phyloP scores from a whole-genome alignment of 345 rosid species.

The sweet orange (Citrus sinensis) region DNA sequence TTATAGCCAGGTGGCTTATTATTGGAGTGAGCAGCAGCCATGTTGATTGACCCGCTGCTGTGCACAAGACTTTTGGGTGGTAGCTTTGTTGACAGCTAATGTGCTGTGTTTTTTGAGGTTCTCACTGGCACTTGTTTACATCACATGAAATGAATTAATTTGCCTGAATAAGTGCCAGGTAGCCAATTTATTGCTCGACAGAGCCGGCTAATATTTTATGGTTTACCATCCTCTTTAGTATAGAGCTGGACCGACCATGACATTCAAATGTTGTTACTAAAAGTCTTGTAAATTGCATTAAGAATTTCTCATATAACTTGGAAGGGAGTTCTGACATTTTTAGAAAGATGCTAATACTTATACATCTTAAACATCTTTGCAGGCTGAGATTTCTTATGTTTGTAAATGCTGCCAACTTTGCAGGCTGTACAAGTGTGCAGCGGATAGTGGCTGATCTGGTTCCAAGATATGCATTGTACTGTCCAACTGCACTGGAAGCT shows the following conservation, averaged over 20 bases:
- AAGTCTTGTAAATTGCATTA: not conserved
- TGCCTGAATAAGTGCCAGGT: not conserved
- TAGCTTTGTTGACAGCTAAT: not conserved
- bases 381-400: slow-evolving; percentile 6
- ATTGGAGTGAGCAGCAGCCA: not conserved
- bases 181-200: not conserved
- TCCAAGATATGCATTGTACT: slow-evolving; percentile 79
- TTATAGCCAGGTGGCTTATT: not conserved
- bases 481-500: slow-evolving; percentile 78
- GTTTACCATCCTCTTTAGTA: not conserved
- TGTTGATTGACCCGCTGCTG: not conserved
- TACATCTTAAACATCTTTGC: not conserved
- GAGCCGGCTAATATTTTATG: not conserved
- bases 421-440: slow-evolving; percentile 89
- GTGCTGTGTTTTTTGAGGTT: not conserved
- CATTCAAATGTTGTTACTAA: not conserved
- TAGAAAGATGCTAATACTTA: not conserved
- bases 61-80: not conserved
- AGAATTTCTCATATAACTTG: not conserved
- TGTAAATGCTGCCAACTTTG: slow-evolving; percentile 17
- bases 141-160: not conserved
- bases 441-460: slow-evolving; percentile 83
- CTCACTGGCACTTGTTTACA: not conserved
- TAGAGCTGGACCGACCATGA: not conserved
- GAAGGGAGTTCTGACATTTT: not conserved